Percentiles rank a stretch among this genome's conserved stretches.
phyloP scores from a whole-genome alignment of 306 rosid genomes.

The Citrullus colocynthis region DNA sequence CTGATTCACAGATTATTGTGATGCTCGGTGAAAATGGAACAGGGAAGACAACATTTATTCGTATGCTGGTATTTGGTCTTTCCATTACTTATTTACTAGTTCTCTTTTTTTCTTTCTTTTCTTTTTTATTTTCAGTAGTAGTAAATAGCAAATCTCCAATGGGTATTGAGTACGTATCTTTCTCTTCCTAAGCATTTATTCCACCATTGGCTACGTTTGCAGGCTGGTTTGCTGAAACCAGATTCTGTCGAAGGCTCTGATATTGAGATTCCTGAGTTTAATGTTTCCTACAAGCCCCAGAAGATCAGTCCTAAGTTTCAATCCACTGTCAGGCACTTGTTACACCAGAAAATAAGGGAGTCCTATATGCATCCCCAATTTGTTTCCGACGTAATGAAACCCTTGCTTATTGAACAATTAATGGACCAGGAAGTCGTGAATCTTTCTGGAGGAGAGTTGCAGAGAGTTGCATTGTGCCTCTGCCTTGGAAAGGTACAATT shows the following conservation, averaged over 20 bases:
- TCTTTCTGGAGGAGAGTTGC: conserved; percentile 99
- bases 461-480: conserved; percentile 86
- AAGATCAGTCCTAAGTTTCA: conserved; percentile 86
- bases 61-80: conserved; percentile 75
- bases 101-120: too few relatives aligned
- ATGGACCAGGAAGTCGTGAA: conserved; percentile 97
- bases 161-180: neutral
- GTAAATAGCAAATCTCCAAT: neutral
- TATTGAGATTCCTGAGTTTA: conserved; percentile 84
- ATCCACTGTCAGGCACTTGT: conserved; percentile 64
- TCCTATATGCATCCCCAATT: conserved; percentile 89
- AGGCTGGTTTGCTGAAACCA: conserved; percentile 98
- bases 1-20: conserved; percentile 96
- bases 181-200: neutral
- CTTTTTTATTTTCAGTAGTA: neutral
- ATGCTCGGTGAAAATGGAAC: conserved; percentile 99
- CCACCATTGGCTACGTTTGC: conserved; percentile 12
- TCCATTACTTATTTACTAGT: neutral
- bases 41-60: conserved; percentile 95
- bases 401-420: conserved; percentile 90
- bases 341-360: conserved; percentile 75
- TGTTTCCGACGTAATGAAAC: conserved; percentile 94
- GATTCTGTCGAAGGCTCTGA: conserved; percentile 58
- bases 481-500: conserved; percentile 89
- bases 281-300: conserved; percentile 97